phyloP scores from a whole-genome alignment of 257 asterid genomes.

The Gentiana straminea region DNA sequence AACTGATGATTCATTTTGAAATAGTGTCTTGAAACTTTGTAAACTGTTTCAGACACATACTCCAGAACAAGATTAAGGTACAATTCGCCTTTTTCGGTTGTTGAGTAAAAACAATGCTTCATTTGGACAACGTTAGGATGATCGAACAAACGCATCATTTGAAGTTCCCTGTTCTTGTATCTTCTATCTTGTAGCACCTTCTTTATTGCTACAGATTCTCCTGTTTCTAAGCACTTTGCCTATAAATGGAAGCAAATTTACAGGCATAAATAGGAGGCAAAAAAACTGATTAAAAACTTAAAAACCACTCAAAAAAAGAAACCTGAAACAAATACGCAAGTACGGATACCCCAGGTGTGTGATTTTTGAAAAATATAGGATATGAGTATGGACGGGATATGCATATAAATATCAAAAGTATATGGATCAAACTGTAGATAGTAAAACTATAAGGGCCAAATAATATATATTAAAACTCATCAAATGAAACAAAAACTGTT shows the following conservation, averaged over 20 bases:
- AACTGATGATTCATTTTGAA: conserved; percentile 60
- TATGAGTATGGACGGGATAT: no score
- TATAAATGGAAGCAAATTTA: conserved; percentile 9
- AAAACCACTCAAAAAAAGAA: no score
- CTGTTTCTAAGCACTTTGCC: conserved; percentile 85
- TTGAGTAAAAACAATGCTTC: conserved; percentile 75
- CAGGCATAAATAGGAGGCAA: not conserved
- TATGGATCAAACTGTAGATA: no score
- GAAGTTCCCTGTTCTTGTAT: conserved; percentile 86
- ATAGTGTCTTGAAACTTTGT: conserved; percentile 71
- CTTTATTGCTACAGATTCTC: conserved; percentile 76
- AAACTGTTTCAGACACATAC: conserved; percentile 73
- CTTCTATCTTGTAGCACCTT: conserved; percentile 91
- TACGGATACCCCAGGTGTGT: no score
- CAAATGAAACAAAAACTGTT: no score
- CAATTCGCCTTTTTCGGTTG: conserved; percentile 72
- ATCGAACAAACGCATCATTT: conserved; percentile 58
- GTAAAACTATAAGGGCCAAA: no score
- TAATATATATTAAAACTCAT: no score
- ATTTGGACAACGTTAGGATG: conserved; percentile 69
- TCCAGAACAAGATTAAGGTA: conserved; percentile 86
- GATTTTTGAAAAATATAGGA: no score
- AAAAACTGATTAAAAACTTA: not conserved
- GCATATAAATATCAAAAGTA: no score
- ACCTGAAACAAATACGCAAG: no score